Base-by-base conservation (phyloP, 257 asterid species). In the Osmanthus fragrans region DNA sequence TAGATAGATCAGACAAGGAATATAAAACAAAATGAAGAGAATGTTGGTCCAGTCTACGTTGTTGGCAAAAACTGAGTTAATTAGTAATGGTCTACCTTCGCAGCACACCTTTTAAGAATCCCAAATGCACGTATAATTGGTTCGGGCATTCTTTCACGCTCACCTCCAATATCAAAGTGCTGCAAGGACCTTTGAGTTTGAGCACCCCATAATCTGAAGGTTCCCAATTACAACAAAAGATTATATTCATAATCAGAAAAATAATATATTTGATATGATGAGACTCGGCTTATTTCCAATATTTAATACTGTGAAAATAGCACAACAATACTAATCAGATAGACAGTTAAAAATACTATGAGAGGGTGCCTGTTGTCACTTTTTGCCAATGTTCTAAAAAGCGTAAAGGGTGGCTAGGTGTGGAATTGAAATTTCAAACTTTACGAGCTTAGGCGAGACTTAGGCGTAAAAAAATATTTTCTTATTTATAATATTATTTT, bases 131-230 rank as follows among this genome's bases (percentile, higher is more conserved):
- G 84, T 69, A 87, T 81, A 76, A 87, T 80, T 60, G 91, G 91
- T 72, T 87, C 89, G 13, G 91, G 89, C 89, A 87, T 87, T 70
- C 87, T 80, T 73, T 87, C 91, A 37, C 89, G 88, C 60, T 92
- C 92, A 23, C 98, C 97, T 30, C 99, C 97, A 73, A 93, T 96
- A 65, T 96, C 99, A 83, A 96, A 96, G 87, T 96, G 93, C 81
- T 93, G 94, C 82, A 96, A 80, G 2, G 98, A 96, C 76, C 99
- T 88, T 83, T 96, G 98, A 73, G 98, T 93, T 83, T 96, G 97
- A 71, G 98, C 98, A 39, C 97, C 99, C 97, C 98, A 93, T 86
- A 96, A 86, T 85, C 98, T 93, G 89, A 80, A 64, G 42, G 29
- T 36, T 79, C 49, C 79, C 87, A 54, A 6, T 54, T 49, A 49